Percentiles rank a stretch among this genome's conserved stretches.
Conservation (phyloP, 495 filamentous ascomycete species). For the Xylaria acuta region DNA sequence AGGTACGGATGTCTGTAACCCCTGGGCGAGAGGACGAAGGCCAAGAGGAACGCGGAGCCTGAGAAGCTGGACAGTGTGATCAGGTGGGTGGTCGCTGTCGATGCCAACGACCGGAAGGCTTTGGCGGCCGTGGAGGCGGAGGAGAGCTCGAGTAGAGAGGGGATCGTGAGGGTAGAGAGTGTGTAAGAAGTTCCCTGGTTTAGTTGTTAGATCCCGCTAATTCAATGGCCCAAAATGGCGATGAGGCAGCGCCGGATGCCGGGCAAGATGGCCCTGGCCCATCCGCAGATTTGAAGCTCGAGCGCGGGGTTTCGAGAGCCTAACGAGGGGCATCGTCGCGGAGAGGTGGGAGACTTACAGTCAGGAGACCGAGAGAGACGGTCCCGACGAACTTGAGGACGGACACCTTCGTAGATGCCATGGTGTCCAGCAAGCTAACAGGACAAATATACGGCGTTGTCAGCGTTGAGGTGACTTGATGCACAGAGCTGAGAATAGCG, state of each 20-base stretch:
- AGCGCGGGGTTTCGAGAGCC: slow-evolving; percentile 24
- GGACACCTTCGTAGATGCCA: slow-evolving; percentile 73
- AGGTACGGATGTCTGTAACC: slow-evolving; percentile 82
- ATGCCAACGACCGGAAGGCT: slow-evolving; percentile 67
- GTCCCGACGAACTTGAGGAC: slow-evolving; percentile 89
- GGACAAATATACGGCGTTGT: background rate
- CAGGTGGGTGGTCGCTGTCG: slow-evolving; percentile 63
- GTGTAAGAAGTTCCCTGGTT: slow-evolving; percentile 83
- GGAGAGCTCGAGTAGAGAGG: slow-evolving; percentile 77
- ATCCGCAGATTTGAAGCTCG: background rate
- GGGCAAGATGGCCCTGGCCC: slow-evolving; percentile 16
- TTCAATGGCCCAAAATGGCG: background rate
- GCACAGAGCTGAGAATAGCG: background rate
- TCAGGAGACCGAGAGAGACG: slow-evolving; percentile 83
- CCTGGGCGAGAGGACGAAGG: slow-evolving; percentile 73
- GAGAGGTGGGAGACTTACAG: slow-evolving; percentile 60
- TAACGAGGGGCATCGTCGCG: slow-evolving; percentile 33
- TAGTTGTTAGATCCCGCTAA: background rate
- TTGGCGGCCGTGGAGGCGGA: slow-evolving; percentile 69
- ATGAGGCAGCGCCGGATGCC: slow-evolving; percentile 19
- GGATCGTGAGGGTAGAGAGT: slow-evolving; percentile 72
- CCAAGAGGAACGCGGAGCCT: slow-evolving; percentile 68
- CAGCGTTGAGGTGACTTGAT: background rate
- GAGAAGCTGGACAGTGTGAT: slow-evolving; percentile 67
- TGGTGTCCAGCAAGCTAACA: slow-evolving; percentile 39